These are phyloP conservation scores for Raphanus hybrid DNA, from an alignment of 441 rosid species.

Conservation along the genomic window DNA sequence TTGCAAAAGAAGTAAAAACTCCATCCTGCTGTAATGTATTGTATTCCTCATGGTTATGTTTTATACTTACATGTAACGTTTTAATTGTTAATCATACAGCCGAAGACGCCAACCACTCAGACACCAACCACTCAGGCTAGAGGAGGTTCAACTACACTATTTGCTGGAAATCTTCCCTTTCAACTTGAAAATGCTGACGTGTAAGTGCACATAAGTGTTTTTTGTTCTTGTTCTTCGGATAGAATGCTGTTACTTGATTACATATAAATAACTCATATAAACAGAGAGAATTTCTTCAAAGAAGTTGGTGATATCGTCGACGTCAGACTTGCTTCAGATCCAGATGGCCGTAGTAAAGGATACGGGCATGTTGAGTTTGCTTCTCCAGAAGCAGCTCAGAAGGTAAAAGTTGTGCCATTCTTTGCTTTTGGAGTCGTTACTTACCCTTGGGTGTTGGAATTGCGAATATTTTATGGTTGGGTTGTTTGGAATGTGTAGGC, in stretches of 20 bases:
- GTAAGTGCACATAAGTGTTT: slow-evolving; percentile 48
- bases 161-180: slow-evolving; percentile 71
- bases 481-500: slow-evolving; percentile 51
- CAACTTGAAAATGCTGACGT: slow-evolving; percentile 54
- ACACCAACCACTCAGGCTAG: slow-evolving; percentile 49
- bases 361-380: slow-evolving; percentile 88
- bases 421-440: slow-evolving; percentile 1
- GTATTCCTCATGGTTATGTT: slow-evolving; percentile 24
- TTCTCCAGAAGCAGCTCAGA: slow-evolving; percentile 66
- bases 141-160: slow-evolving; percentile 64
- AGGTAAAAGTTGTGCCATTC: slow-evolving; percentile 43
- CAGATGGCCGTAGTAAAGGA: slow-evolving; percentile 63
- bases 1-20: slow-evolving; percentile 31
- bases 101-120: slow-evolving; percentile 53
- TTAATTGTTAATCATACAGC: slow-evolving; percentile 44
- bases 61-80: neutral
- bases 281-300: slow-evolving; percentile 75
- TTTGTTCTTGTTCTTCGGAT: neutral
- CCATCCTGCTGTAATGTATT: neutral
- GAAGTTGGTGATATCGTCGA: slow-evolving; percentile 68
- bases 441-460: neutral
- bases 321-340: slow-evolving; percentile 57
- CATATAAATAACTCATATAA: neutral
- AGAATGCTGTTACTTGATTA: slow-evolving; percentile 16
- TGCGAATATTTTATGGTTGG: neutral